Evolutionary conservation across 805 yeast species (phyloP).

Genomic region (Candida xiaguanensis): DNA sequence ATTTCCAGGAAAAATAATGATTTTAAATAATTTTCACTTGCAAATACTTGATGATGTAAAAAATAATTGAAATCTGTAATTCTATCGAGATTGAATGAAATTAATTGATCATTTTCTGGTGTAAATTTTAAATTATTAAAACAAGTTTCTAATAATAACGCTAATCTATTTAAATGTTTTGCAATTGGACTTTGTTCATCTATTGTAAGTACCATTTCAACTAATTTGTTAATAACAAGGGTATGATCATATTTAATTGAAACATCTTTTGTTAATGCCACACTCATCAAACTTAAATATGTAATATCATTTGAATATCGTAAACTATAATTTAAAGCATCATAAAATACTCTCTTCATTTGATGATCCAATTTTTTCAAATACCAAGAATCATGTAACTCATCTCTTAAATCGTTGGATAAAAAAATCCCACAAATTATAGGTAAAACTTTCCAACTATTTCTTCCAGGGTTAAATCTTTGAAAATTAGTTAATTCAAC

Average conservation of each 20-base stretch:
- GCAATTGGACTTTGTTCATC: constrained; percentile 34
- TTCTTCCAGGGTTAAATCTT: constrained; percentile 21
- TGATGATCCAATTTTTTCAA: constrained; percentile 34
- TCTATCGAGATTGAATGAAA: constrained; percentile 16
- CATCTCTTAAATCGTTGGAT: constrained; percentile 32
- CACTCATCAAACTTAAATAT: constrained; percentile 30
- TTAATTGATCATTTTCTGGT: constrained; percentile 15
- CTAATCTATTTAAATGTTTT: constrained; percentile 46
- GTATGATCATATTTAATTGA: constrained; percentile 11
- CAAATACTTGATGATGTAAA: background rate
- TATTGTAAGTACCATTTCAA: constrained; percentile 19
- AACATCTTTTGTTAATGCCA: constrained; percentile 29
- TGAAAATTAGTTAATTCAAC: constrained; percentile 33
- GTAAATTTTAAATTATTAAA: constrained; percentile 15
- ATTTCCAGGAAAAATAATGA: constrained; percentile 45
- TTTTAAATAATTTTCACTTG: constrained; percentile 24
- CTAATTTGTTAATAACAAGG: constrained; percentile 16
- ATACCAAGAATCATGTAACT: constrained; percentile 30
- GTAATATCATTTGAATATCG: constrained; percentile 19
- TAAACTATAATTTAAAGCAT: constrained; percentile 21
- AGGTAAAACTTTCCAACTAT: constrained; percentile 47
- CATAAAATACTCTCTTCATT: constrained; percentile 23
- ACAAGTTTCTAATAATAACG: constrained; percentile 42
- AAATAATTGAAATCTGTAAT: constrained; percentile 28
- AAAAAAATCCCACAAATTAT: constrained; percentile 43